Evolutionary conservation across 192 early-diverging fungal genomes (phyloP), one percentile per base, ranked within the genome.

Genomic region (Coemansia sp.): DNA sequence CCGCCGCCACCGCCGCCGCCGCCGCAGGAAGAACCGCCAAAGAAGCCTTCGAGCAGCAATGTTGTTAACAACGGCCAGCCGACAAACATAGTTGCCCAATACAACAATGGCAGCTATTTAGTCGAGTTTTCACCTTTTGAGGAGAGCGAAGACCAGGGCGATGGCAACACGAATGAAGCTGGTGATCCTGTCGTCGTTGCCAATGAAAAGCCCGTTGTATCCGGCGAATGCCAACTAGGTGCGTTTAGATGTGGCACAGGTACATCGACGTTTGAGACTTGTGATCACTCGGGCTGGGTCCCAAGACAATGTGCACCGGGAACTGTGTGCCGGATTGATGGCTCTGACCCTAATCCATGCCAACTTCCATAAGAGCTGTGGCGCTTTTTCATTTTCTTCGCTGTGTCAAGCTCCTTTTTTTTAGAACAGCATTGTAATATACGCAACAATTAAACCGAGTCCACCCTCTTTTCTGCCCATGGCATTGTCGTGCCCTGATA

Each of bases 231-330:
- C 11, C 6, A 56, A 1, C 32, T 59, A 3, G 65, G 65, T 4
- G 35, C 56, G 22, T 56, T 59, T n/a, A 41, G 56, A 4, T 67
- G 65, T 41, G 57, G 56, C 6, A 38, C 27, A 1, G 59, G 53
- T 37, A 11, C 36, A 12, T 38, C 43, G 17, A 61, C n/a, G 22
- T 68, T 68, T 60, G 66, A 68, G 9, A 61, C 59, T 0, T 68
- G 66, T n/a, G 66, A 60, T 39, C 51, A 60, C 41, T 17, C 8
- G 11, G 59, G 45, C 27, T 68, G 66, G 66, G 36, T 68, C 6
- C 15, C 58, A 3, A 43, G 66, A 12, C 36, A 58, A 2, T 68
- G 66, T n/a, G 66, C 66, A 1, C 66, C 66, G 22, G 66, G 66
- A 42, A 68, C 66, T 6, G 17, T 38, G 14, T 68, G 66, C 43